These are phyloP conservation scores for Tolypocladium ovalisporum DNA, from an alignment of 2,329 filamentous ascomycete species.

Conservation along the genomic window DNA sequence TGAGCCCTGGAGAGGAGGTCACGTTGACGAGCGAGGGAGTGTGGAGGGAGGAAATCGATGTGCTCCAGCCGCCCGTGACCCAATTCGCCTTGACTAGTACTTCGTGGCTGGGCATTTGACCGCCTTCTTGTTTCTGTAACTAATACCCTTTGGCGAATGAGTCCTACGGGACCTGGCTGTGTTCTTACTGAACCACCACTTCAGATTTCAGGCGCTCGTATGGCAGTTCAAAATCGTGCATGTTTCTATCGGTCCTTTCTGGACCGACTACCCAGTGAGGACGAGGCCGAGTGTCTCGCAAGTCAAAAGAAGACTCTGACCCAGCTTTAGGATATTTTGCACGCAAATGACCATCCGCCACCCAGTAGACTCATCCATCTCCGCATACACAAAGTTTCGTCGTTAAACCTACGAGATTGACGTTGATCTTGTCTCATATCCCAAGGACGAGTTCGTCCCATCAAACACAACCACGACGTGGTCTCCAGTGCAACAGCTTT, in stretches of 20 bases:
- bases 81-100: background rate
- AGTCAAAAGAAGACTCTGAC: background rate
- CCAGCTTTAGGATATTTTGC: conserved; percentile 6
- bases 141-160: background rate
- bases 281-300: background rate
- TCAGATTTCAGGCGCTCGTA: too few species aligned
- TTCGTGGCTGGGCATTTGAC: background rate
- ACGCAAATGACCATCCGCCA: background rate
- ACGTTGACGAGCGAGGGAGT: conserved; percentile 28
- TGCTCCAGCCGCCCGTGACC: background rate
- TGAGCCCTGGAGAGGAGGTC: conserved; percentile 32
- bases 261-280: background rate
- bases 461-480: background rate
- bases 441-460: background rate
- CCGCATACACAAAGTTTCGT: background rate
- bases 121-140: background rate
- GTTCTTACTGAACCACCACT: background rate
- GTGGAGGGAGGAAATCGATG: conserved; percentile 6
- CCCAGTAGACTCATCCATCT: background rate
- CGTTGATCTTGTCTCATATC: background rate
- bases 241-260: background rate
- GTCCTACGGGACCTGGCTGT: background rate
- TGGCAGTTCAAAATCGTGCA: background rate
- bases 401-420: background rate
- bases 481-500: background rate